Evolutionary conservation across 345 rosid species (phyloP).

Genomic region (Camelina neglecta): DNA sequence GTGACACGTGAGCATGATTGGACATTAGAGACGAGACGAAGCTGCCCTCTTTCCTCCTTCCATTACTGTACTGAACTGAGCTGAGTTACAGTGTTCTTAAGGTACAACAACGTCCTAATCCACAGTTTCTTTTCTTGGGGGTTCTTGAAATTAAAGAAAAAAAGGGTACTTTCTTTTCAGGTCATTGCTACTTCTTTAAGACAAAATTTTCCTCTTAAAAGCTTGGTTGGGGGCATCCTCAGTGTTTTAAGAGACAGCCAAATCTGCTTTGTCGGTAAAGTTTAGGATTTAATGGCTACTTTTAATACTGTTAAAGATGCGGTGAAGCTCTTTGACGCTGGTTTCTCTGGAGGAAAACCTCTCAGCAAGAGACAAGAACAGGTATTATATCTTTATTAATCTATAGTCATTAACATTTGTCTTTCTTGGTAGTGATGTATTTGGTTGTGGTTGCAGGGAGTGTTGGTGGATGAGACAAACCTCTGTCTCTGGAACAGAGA

Average conservation of each 20-base stretch:
- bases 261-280: background rate
- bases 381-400: background rate
- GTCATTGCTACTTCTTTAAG: constrained; percentile 10
- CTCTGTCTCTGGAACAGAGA: constrained; percentile 70
- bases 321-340: constrained; percentile 78
- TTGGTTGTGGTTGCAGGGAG: constrained; percentile 52
- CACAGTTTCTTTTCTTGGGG: background rate
- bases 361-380: constrained; percentile 59
- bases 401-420: too few species aligned
- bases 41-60: constrained; percentile 31
- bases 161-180: constrained; percentile 26
- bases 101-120: background rate
- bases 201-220: background rate
- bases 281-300: constrained; percentile 56
- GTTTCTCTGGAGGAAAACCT: constrained; percentile 70
- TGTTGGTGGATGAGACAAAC: constrained; percentile 69
- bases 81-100: constrained; percentile 10
- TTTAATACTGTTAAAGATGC: constrained; percentile 97
- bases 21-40: constrained; percentile 30
- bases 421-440: background rate
- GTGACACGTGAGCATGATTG: constrained; percentile 35
- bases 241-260: constrained; percentile 15
- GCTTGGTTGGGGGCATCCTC: constrained; percentile 1
- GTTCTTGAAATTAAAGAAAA: background rate
- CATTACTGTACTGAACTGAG: background rate